Base-by-base conservation (phyloP, 2,329 filamentous ascomycete genomes). In the Exserohilum turcica region DNA sequence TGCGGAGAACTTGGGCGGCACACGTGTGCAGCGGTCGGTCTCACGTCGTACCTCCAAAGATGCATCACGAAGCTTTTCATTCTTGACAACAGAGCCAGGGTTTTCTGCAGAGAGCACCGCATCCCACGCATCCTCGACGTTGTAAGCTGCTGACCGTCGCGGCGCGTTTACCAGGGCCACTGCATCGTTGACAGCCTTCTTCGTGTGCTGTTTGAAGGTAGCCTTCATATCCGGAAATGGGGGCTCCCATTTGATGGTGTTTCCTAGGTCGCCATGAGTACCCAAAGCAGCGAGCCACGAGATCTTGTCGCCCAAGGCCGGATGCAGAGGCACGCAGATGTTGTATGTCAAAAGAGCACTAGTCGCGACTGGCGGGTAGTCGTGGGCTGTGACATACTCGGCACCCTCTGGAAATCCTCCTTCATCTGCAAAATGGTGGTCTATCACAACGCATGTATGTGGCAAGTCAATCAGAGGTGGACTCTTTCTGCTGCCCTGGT, bases 201-300 rank as follows among this genome's bases (percentile, higher is more conserved):
- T 88, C 0, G 84, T 83, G 61, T 86, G 78, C 12, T 69, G 74
- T 60, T 87, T 87, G 60, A 89, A 84, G 0, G 81, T 81, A 1
- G 77, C 69, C 15, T 76, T 78, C 84, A 89, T 87, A 55, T 88
- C 83, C 1, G 86, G 86, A 57, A 89, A 88, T 0, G 86, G 86
- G 0, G 80, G 78, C 18, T 83, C 74, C 86, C 86, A 89, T 66
- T 87, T 88, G 13, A 88, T 57, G 0, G 80, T 80, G 33, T 82
- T 87, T 12, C 86, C 86, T 0, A 89, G 76, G 57, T 89, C 86
- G 2, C 86, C 86, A 56, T 88, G 84, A 0, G 86, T 88, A 7
- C 87, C 87, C 57, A 88, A 79, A 2, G 80, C 79, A 48, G 84
- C 86, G 0, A 89, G 76, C 82, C 86, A 89, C 33, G 80, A 82